Conservation (phyloP, 2,329 filamentous ascomycete genomes). For the Fusarium pseudocircinatum region DNA sequence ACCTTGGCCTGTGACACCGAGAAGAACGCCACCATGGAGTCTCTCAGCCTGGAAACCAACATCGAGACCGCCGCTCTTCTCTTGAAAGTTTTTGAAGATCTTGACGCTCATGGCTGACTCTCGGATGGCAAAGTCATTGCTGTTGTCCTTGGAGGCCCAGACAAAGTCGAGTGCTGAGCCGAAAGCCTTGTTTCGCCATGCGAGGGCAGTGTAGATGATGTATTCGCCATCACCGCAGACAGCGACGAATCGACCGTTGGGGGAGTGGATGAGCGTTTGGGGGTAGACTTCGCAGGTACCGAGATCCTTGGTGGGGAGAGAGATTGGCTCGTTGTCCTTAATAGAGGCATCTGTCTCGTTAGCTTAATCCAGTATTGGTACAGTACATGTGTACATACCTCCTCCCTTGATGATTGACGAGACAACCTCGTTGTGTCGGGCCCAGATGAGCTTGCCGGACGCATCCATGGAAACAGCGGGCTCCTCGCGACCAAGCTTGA, state of each 20-base stretch:
- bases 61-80: conserved; percentile 87
- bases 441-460: conserved; percentile 96
- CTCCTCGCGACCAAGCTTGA: conserved; percentile 97
- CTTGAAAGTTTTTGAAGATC: conserved; percentile 97
- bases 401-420: conserved; percentile 95
- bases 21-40: conserved; percentile 84
- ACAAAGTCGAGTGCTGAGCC: conserved; percentile 95
- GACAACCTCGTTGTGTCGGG: conserved; percentile 92
- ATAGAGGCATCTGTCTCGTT: conserved; percentile 71
- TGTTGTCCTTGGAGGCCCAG: conserved; percentile 97
- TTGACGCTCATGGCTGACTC: conserved; percentile 95
- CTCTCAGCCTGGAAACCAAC: conserved; percentile 96
- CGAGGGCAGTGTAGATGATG: conserved; percentile 97
- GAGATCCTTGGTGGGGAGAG: conserved; percentile 90
- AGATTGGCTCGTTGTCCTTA: conserved; percentile 90
- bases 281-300: conserved; percentile 97
- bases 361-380: conserved; percentile 28
- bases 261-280: conserved; percentile 93
- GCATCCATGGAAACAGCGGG: conserved; percentile 97
- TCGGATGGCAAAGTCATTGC: conserved; percentile 97
- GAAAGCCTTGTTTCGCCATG: conserved; percentile 97
- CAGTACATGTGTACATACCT: conserved; percentile 53
- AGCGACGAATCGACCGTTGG: conserved; percentile 86
- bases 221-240: conserved; percentile 96
- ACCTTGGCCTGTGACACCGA: conserved; percentile 94